A percentile compares a stretch with the other conserved stretches of the same genome.
Evolutionary conservation across 2,329 filamentous ascomycete genomes (phyloP).

Genomic region (Chaetomium olivaceum): DNA sequence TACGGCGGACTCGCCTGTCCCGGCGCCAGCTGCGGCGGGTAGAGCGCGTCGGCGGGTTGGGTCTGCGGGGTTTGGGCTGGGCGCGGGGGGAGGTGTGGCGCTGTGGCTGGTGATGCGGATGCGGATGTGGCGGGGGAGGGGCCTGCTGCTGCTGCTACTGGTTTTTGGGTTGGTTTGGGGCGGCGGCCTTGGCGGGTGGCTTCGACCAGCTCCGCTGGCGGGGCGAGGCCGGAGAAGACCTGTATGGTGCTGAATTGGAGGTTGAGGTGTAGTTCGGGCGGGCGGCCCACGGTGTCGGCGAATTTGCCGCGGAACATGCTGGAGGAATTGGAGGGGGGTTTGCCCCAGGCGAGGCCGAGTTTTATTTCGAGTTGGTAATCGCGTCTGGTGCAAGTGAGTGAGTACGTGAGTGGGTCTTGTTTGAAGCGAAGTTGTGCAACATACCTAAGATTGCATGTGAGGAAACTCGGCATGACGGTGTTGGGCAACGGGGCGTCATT

Average conservation of each 20-base stretch:
- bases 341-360: slow-evolving; percentile 74
- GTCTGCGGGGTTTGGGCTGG: slow-evolving; percentile 33
- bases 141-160: slow-evolving; percentile 15
- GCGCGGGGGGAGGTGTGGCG: slow-evolving; percentile 36
- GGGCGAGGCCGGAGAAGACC: slow-evolving; percentile 84
- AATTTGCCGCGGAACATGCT: slow-evolving; percentile 40
- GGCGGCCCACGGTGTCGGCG: slow-evolving; percentile 38
- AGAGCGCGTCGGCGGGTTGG: slow-evolving; percentile 51
- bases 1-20: slow-evolving; percentile 46
- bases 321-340: slow-evolving; percentile 42
- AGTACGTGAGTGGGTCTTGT: neutral
- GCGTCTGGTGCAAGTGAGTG: slow-evolving; percentile 47
- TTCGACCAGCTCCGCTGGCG: slow-evolving; percentile 73
- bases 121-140: neutral
- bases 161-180: slow-evolving; percentile 6
- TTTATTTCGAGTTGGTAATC: slow-evolving; percentile 82
- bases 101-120: too few species aligned
- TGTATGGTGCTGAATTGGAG: slow-evolving; percentile 72
- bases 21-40: slow-evolving; percentile 55
- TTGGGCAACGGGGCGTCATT: slow-evolving; percentile 71
- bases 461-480: slow-evolving; percentile 82
- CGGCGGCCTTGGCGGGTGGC: slow-evolving; percentile 44
- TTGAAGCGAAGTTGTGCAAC: neutral
- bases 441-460: slow-evolving; percentile 77
- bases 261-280: slow-evolving; percentile 77